A percentile compares a stretch with the other conserved stretches of the same genome.
These are phyloP conservation scores for Pseudopyricularia javanii DNA, from an alignment of 2,329 filamentous ascomycete species.

Conservation along the genomic window DNA sequence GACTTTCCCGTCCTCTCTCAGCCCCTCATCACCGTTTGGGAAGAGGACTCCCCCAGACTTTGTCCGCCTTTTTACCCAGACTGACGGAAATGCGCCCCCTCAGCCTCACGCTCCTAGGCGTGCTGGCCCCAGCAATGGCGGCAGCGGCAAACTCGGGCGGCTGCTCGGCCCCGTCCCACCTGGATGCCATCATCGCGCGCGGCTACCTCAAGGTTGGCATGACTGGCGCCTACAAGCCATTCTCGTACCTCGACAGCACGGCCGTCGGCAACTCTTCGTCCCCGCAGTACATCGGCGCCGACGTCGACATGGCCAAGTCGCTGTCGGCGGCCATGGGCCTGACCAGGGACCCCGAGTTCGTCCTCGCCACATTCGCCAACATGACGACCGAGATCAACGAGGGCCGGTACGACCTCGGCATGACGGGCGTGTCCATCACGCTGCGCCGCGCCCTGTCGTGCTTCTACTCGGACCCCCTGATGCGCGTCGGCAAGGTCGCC, in stretches of 20 bases:
- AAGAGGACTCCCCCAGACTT: too few relatives aligned
- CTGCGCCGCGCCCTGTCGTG: neutral
- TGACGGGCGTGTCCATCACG: conserved; percentile 1
- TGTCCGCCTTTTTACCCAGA: too few relatives aligned
- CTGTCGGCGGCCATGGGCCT: neutral
- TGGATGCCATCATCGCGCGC: neutral
- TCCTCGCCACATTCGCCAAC: neutral
- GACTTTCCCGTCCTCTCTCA: too few relatives aligned
- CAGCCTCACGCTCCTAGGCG: neutral
- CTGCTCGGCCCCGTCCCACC: neutral
- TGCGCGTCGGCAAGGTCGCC: conserved; percentile 1
- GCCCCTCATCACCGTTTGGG: too few relatives aligned
- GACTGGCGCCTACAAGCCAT: neutral
- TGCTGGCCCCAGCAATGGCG: neutral
- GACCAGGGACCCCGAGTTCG: neutral
- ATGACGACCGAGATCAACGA: neutral
- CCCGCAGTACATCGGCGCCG: neutral
- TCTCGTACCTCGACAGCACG: neutral
- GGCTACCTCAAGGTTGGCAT: neutral
- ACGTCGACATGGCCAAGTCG: conserved; percentile 1
- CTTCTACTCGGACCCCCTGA: neutral
- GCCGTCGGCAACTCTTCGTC: neutral
- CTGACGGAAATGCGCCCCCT: neutral
- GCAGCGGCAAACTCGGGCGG: neutral
- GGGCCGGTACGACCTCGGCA: conserved; percentile 1